Evolutionary conservation across 106 monocot species (phyloP), one percentile per base, ranked within the genome.

Genomic region (Posidonia australis): DNA sequence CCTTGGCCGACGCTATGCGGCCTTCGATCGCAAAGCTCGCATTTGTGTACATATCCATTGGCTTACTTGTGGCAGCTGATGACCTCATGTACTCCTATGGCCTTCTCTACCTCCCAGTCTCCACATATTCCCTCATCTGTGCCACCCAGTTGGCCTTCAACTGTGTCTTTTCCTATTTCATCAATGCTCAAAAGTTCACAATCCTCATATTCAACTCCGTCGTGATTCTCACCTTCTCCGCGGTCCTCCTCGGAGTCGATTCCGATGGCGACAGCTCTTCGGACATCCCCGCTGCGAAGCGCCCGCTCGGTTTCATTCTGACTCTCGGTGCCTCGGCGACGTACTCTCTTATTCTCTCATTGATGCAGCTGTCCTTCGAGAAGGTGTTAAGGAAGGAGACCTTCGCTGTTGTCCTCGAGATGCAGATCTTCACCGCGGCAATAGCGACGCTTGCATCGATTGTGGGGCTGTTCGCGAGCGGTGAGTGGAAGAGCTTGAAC

Each of bases 61-160:
- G 74, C 25, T 29, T 67, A 18, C 58, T 67, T 17, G 25, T 74
- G 17, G 74, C 74, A 21, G 66, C 43, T 19, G 74, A 74, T 31
- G 58, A 74, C 41, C 51, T 74, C 10, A 66, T 74, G 66, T 74
- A 74, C 51, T 74, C 74, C 0, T 74, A 74, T 41, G 74, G 74
- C 29, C 74, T 74, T 42, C 54, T 74, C 23, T 74, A 66, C 60
- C 66, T 73, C 46, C 73, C 73, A 17, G 66, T 66, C 23, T 73
- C 73, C 44, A 73, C 66, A 7, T 73, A 66, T 45, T 73, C 73
- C 17, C 58, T 73, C 14, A 31, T 73, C 22, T 73, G 73, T 46
- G 73, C 73, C 42, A 73, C 66, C 42, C 73, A 73, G 23, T 52
- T 73, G 12, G 73, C 66, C 46, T 73, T 66, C 31, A 73, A 73